A percentile compares a stretch with the other conserved stretches of the same genome.
Evolutionary conservation across 2,329 filamentous ascomycete species (phyloP).

Genomic region (Colletotrichum lindemuthianum): DNA sequence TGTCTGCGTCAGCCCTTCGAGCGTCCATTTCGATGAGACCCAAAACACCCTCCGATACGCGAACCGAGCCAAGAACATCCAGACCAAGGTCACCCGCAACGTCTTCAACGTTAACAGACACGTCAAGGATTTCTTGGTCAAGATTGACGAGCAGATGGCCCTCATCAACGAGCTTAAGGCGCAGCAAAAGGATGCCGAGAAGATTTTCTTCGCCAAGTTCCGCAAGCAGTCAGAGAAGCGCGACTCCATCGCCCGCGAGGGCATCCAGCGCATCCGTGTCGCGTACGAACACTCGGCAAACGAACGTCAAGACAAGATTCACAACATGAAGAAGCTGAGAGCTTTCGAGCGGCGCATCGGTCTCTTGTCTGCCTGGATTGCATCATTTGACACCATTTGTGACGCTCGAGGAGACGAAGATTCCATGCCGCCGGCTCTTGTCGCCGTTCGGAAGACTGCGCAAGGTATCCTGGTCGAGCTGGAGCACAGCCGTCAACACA

Average conservation of each 20-base stretch:
- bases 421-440: constrained; percentile 73
- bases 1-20: constrained; percentile 96
- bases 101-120: constrained; percentile 99
- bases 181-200: constrained; percentile 90
- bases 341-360: constrained; percentile 86
- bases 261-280: constrained; percentile 78
- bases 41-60: constrained; percentile 98
- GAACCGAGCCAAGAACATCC: constrained; percentile 98
- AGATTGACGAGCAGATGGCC: constrained; percentile 98
- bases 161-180: constrained; percentile 95
- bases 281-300: constrained; percentile 84
- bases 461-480: constrained; percentile 89
- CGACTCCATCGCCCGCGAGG: constrained; percentile 79
- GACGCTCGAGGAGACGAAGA: constrained; percentile 76
- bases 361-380: constrained; percentile 90
- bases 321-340: constrained; percentile 82
- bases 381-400: constrained; percentile 86
- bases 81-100: constrained; percentile 99
- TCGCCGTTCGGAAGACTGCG: constrained; percentile 85
- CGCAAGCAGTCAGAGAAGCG: constrained; percentile 90
- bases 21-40: constrained; percentile 96
- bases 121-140: constrained; percentile 98
- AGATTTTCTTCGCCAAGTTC: constrained; percentile 85
- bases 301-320: constrained; percentile 82
- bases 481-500: constrained; percentile 89